Base-by-base conservation (phyloP, 1,284 basidiomycete species). In the Tilletiaria anomala region DNA sequence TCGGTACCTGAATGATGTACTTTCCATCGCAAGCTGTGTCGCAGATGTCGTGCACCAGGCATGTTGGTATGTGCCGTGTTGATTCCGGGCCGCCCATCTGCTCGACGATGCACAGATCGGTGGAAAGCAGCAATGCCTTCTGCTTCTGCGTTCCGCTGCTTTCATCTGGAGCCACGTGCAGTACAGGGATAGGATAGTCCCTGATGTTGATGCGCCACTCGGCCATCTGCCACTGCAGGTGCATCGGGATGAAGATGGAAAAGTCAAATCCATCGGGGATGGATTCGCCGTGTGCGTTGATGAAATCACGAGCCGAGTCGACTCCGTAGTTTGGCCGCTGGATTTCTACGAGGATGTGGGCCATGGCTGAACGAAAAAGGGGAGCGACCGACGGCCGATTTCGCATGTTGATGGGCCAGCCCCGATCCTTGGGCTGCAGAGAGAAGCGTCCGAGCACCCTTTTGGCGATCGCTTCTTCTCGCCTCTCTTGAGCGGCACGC, bases 41-140 rank as follows among this genome's bases (percentile, higher is more conserved):
- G 2, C 56, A 54, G 1, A 58, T 48, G 4, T 58, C 61, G 4
- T 60, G 60, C 21, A 66, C 56, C 15, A 66, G 45, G 20, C 56
- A 48, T 5, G 56, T 55, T 3, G 53, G 56, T 11, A 65, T 56
- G 35, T 64, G 54, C 11, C 61, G 45, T 37, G 62, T 57, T 5
- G 60, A 83, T 29, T 76, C 70, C 0, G 74, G 70, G 2, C 75
- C 75, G 1, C 83, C 80, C 67, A 87, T 76, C 69, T 96, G 87
- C 69, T 97, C 91, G 1, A 80, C 87, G 37, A 94, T 75, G 45
- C 91, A 82, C 29, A 96, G 69, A 53, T 88, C 80, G 10, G 80
- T 79, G 48, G 81, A 76, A 58, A 88, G 80, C 23, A 75, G 72
- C 10, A 29, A 29, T 8, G 26, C 26, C 10, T 8, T 8, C 8